These are phyloP conservation scores for Cryphonectria nitschkei DNA, from an alignment of 2,329 filamentous ascomycete species.

Conservation along the genomic window DNA sequence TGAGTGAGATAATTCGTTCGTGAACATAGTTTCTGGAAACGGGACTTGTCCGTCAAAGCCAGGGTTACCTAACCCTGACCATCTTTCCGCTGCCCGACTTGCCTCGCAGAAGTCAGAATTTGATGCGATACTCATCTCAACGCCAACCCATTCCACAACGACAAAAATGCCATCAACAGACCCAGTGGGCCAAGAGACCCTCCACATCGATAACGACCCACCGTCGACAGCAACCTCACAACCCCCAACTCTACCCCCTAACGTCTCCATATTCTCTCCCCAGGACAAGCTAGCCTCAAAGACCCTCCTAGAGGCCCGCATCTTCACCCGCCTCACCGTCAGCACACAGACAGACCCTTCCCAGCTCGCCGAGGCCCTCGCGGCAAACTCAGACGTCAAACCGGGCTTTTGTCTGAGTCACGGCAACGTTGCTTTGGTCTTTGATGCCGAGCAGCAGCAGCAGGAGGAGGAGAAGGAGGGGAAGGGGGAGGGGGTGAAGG, in stretches of 20 bases:
- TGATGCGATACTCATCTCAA: not conserved
- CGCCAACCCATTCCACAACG: not conserved
- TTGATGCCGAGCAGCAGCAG: conserved; percentile 22
- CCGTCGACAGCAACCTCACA: not conserved
- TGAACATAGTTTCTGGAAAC: too few species aligned
- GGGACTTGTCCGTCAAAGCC: not conserved
- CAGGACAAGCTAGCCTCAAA: conserved; percentile 18
- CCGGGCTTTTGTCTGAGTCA: conserved; percentile 31
- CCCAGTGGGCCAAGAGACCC: not conserved
- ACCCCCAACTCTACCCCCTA: conserved; percentile 29
- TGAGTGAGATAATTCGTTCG: too few species aligned
- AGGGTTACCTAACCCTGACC: conserved; percentile 11
- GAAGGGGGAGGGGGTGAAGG: conserved; percentile 20
- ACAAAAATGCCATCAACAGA: conserved; percentile 22
- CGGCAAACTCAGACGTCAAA: conserved; percentile 8
- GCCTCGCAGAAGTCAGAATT: not conserved
- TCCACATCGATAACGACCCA: not conserved
- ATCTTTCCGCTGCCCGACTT: not conserved
- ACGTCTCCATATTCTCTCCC: conserved; percentile 33
- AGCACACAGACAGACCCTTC: conserved; percentile 28
- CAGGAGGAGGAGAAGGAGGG: not conserved
- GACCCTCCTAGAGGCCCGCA: conserved; percentile 27
- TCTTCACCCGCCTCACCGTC: conserved; percentile 32
- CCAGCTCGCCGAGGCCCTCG: conserved; percentile 25
- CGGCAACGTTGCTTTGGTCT: conserved; percentile 30